Evolutionary conservation across 2,329 filamentous ascomycete species (phyloP), one percentile per base, ranked within the genome.

Genomic region (Lecanicillium sp.): DNA sequence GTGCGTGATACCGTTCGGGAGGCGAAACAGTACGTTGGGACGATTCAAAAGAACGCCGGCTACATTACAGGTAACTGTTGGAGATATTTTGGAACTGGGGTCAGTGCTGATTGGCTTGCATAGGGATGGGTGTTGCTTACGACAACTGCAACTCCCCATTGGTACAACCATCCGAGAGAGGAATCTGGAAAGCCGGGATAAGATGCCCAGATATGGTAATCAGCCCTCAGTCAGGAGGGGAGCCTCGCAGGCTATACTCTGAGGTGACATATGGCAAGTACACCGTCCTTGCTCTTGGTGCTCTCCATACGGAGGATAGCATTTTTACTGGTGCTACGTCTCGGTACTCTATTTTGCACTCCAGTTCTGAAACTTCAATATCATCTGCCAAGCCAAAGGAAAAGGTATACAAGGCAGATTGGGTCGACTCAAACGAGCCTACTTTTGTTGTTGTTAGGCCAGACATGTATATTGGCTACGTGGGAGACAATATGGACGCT

Each of bases 11-110:
- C 68, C 0, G 47, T 63, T 3, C 55, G 57, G 33, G 58, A 61
- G 13, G 66, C 67, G 3, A 64, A 65, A 45, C 53, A 64, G 27
- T 71, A 71, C 33, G 66, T 71, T 3, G 57, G 58, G 18, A 65
- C 66, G 0, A 68, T 71, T 30, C 59, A 71, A 44, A 61, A 57
- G 41, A 71, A 69, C 31, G 66, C 68, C 1, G 66, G 60, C 2
- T 71, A 66, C 43, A 71, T 71, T 33, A 69, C 66, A 5, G 66
- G 22, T 25, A 25, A n/a, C n/a, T n/a, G n/a, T n/a, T n/a, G n/a
- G n/a, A n/a, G n/a, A n/a, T n/a, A n/a, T n/a, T n/a, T n/a, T n/a
- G n/a, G n/a, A n/a, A n/a, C n/a, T n/a, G n/a, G n/a, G n/a, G n/a
- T n/a, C n/a, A n/a, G n/a, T n/a, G n/a, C n/a, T 25, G 22, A 25